Base-by-base conservation (phyloP, 345 rosid genomes). In the Lepidium didymum region DNA sequence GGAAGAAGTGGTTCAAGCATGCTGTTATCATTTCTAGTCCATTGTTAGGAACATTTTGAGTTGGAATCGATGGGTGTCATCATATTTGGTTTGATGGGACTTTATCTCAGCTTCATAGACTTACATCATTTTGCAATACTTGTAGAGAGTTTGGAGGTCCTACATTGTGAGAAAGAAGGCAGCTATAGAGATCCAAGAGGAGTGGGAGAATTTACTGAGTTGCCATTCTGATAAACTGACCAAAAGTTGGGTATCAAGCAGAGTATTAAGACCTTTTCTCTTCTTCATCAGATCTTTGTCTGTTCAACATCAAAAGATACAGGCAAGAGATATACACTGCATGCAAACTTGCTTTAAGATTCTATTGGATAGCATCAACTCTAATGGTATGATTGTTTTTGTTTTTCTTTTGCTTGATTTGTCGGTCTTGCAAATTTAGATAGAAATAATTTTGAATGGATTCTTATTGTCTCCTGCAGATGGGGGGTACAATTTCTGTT, bases 91-190 rank as follows among this genome's bases (percentile, higher is more conserved):
- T 50, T 21, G 15, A 4, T 25, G 40, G 35, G 13, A n/a, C 14
- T 62, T 53, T 12, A 45, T 52, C 62, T 35, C 29, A 54, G 40
- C 1, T 61, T 31, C 43, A 19, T 34, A 52, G 45, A 38, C 52
- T 76, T 51, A 60, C 40, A 5, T 31, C 8, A 16, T 62, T 68
- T 68, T 52, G 44, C 63, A n/a, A 15, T 42, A 34, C 62, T 49
- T 68, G 36, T 80, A 93, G 96, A 85, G 91, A 74, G 84, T 86
- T 18, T 93, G 96, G 97, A 85, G 89, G 85, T 72, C 89, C 14
- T 83, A 82, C 72, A 42, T 29, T 62, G 84, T 79, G 74, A 82
- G 77, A 36, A 88, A 73, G 81, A 82, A 65, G 62, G 85, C 72
- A 57, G 92, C 96, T 38, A 14, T 77, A 63, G 74, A 72, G 82